Evolutionary conservation across 2,329 filamentous ascomycete genomes (phyloP), one percentile per base, ranked within the genome.

Genomic region (Microcyclospora pomicola): DNA sequence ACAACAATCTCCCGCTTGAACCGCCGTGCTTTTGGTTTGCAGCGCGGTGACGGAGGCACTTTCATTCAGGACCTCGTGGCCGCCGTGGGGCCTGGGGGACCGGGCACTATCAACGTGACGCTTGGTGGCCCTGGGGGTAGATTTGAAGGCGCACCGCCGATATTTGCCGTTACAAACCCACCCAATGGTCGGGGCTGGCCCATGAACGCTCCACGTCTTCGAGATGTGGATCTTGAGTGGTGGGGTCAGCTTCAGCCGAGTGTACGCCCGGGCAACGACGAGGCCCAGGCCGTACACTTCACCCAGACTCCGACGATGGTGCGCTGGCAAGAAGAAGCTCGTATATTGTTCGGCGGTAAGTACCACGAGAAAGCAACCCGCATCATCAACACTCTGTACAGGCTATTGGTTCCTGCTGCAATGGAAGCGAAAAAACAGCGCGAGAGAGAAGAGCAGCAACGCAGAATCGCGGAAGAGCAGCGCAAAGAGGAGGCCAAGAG

Each of bases 321-420:
- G 37, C 79, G 91, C 43, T 98, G 92, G 80, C 75, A 82, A 54
- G 85, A 95, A 54, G 92, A 96, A 59, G 80, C 86, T 7, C 78
- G 80, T 45, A 77, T 98, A 58, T 70, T 96, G 1, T 96, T 91
- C 59, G 82, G 82, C 16, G 62, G 67, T 15, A 68, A 64, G 35
- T 72, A 79, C 37, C 56, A 73, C 3, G 86, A 94, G 35, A 82
- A 82, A 54, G 72, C 77, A 2, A 68, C 73, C 42, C 73, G 74
- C 37, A 68, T 93, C 12, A 63, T 79, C 45, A 79, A 74, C 47
- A 71, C 75, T 2, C 72, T 98, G 16, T 66, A 85, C 31, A 77
- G 75, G 33, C 63, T 77, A 31, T 72, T 98, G 43, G 78, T 88
- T 2, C 91, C 91, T 31, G 78, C 82, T 15, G 87, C 88, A 6